Base-by-base conservation (phyloP, 169 alveolate genomes). In the Theileria equi region DNA sequence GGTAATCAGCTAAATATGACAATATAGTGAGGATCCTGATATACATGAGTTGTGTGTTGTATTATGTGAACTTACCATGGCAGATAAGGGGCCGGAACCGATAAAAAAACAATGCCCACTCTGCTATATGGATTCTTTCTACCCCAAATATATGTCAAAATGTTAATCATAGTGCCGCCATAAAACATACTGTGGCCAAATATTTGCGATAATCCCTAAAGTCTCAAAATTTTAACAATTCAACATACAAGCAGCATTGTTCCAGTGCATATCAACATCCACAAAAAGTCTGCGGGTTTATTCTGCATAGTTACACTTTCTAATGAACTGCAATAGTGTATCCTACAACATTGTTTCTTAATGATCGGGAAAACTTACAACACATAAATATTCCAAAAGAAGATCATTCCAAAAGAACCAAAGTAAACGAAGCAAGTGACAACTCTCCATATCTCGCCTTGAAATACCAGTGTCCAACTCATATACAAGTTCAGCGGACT, bases 121-220 rank as follows among this genome's bases (percentile, higher is more conserved):
- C 95, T 66, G 26, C 93, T 83, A 52, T 86, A 73, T 5, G 95
- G 94, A 60, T 93, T 93, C 73, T 94, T 91, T 34, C 95, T 71
- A 16, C 96, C 95, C 97, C 97, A 93, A 16, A 93, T 84, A 81
- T 93, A 93, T 26, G 97, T 93, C 90, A 93, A 84, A 57, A 93
- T 93, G 81, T 93, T 90, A 54, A 93, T 93, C 88, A 93, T 90
- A 52, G 94, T 89, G n/a, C 96, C 94, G 44, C 95, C 88, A 70
- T 85, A 91, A 60, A 93, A 91, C 80, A 91, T 87, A 40, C 90
- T 88, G 52, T 91, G 81, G n/a, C 89, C 84, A 35, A 85, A 80
- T 36, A 85, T 8, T 48, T 80, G 84, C 45, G 91, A 80, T 55
- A 85, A 55, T 7, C 26, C 68, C 91, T 85, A 65, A 10, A 32